Conservation (phyloP, 2,329 filamentous ascomycete genomes). For the Ilyonectria robusta region DNA sequence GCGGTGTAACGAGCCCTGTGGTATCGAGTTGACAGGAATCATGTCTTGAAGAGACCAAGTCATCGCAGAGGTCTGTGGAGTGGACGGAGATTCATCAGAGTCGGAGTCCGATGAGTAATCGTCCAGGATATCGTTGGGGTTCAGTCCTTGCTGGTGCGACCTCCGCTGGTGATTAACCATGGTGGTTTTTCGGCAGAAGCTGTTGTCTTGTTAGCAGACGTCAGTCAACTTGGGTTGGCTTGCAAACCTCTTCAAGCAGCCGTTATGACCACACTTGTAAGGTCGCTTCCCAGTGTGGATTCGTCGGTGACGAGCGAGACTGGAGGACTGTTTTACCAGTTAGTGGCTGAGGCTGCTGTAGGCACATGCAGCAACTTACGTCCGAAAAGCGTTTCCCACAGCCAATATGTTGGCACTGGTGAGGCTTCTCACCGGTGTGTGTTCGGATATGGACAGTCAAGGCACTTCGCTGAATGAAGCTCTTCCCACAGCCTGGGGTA, state of each 20-base stretch:
- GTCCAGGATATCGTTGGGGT: constrained; percentile 67
- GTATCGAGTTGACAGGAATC: constrained; percentile 54
- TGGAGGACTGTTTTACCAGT: constrained; percentile 67
- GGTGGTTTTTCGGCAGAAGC: constrained; percentile 81
- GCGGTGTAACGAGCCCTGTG: constrained; percentile 61
- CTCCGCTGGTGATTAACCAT: constrained; percentile 78
- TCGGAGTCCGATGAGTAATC: constrained; percentile 71
- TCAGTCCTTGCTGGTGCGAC: constrained; percentile 71
- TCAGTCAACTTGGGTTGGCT: neutral
- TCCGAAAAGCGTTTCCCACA: constrained; percentile 80
- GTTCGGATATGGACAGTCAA: constrained; percentile 80
- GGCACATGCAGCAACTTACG: constrained; percentile 60
- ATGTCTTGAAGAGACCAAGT: constrained; percentile 65
- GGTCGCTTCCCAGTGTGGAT: constrained; percentile 77
- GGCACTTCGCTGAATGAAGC: constrained; percentile 79
- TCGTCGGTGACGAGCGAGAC: constrained; percentile 74
- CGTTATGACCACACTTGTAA: constrained; percentile 73
- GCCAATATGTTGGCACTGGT: constrained; percentile 75
- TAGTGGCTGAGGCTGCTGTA: constrained; percentile 14
- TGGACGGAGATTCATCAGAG: constrained; percentile 71
- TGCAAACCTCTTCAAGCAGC: constrained; percentile 72
- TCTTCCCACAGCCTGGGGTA: constrained; percentile 74
- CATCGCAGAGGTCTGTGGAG: constrained; percentile 67
- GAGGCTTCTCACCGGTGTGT: constrained; percentile 80
- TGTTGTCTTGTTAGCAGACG: constrained; percentile 50